A percentile compares a stretch with the other conserved stretches of the same genome.
These are phyloP conservation scores for Graphium sp. DNA, from an alignment of 2,329 filamentous ascomycete genomes.

Conservation along the genomic window DNA sequence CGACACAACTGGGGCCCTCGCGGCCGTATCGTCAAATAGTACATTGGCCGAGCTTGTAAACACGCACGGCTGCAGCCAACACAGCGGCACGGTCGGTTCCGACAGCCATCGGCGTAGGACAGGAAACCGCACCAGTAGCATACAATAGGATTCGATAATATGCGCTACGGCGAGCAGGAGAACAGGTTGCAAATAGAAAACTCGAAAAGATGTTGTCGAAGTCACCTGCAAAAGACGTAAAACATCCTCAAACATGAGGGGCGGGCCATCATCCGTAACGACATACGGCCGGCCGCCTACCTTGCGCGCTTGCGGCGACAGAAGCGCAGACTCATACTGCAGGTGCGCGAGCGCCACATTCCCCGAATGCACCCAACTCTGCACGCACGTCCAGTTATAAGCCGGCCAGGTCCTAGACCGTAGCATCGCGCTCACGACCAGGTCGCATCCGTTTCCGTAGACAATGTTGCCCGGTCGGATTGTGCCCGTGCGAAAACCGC, in stretches of 20 bases:
- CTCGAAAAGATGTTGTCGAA: constrained; percentile 13
- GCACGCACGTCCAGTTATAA: constrained; percentile 25
- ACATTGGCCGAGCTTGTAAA: constrained; percentile 18
- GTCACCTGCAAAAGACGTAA: constrained; percentile 16
- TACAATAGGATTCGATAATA: constrained; percentile 17
- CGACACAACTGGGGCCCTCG: constrained; percentile 16
- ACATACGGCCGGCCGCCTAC: constrained; percentile 28
- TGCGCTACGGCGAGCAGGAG: constrained; percentile 19
- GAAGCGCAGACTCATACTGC: constrained; percentile 30
- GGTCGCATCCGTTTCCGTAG: constrained; percentile 29
- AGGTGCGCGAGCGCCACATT: constrained; percentile 38
- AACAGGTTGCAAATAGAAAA: constrained; percentile 15
- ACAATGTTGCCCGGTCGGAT: constrained; percentile 36
- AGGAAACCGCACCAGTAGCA: constrained; percentile 11
- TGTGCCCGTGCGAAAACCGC: constrained; percentile 29
- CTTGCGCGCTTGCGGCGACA: constrained; percentile 16
- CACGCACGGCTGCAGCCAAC: constrained; percentile 20
- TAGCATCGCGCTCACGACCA: constrained; percentile 20
- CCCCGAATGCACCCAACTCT: constrained; percentile 29
- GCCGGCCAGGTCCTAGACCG: constrained; percentile 18
- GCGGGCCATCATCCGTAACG: constrained; percentile 30
- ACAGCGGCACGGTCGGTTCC: constrained; percentile 16
- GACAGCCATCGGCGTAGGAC: constrained; percentile 10
- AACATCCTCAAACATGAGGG: constrained; percentile 20
- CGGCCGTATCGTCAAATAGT: constrained; percentile 18